These are phyloP conservation scores for Lipomyces sp. DNA, from an alignment of 805 yeast species.

Conservation along the genomic window DNA sequence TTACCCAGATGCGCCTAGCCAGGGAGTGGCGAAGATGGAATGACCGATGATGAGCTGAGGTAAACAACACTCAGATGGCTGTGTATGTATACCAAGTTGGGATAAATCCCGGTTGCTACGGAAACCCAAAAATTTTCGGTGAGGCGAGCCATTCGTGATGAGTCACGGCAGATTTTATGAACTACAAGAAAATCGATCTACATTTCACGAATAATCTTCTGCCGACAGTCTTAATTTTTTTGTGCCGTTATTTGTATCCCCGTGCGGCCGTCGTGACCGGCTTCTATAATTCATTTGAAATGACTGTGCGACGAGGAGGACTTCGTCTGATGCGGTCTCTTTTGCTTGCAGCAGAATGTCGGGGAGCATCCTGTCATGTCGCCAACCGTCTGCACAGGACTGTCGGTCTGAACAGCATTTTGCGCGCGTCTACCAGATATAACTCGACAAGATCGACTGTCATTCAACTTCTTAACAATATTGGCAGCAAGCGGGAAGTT, in stretches of 20 bases:
- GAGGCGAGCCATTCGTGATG: too few species aligned
- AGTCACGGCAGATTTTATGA: too few species aligned
- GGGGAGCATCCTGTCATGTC: background rate
- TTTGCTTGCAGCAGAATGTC: background rate
- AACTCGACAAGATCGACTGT: conserved; percentile 85
- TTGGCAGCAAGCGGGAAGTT: conserved; percentile 96
- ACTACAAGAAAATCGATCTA: too few species aligned
- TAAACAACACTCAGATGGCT: background rate
- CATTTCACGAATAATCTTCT: too few species aligned
- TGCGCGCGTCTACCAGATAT: conserved; percentile 1
- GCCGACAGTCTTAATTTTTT: too few species aligned
- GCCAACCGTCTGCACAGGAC: background rate
- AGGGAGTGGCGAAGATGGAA: background rate
- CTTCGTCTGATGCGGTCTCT: conserved; percentile 5
- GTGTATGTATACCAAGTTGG: background rate
- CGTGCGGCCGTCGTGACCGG: background rate
- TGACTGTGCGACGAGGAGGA: conserved; percentile 8
- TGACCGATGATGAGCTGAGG: background rate
- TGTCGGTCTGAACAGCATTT: background rate
- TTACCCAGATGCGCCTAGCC: background rate
- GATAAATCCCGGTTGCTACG: background rate
- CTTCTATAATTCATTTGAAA: background rate
- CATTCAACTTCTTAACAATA: conserved; percentile 90
- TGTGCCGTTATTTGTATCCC: background rate
- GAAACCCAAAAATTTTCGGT: background rate